Conservation (phyloP, 164 flowering plant species). For the Houttuynia cordata region DNA sequence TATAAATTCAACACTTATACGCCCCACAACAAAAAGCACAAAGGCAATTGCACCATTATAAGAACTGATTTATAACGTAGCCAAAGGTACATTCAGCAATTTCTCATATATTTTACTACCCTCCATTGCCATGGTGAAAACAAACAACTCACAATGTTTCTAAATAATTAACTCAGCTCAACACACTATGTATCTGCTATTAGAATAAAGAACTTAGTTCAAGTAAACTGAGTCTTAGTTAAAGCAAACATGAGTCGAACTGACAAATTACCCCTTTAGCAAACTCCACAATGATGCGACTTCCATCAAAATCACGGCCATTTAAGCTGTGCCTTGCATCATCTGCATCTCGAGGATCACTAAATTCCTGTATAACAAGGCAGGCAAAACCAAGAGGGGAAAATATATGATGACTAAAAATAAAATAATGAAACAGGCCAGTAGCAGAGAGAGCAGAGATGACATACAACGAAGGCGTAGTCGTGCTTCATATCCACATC, state of each 20-base stretch:
- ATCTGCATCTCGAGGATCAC: constrained; percentile 95
- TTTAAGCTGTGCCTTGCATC: constrained; percentile 52
- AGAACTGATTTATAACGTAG: no score
- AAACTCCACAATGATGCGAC: constrained; percentile 76
- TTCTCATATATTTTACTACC: no score
- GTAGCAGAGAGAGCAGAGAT: constrained; percentile 1
- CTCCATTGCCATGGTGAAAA: no score
- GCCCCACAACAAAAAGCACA: no score
- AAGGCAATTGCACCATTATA: no score
- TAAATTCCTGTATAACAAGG: constrained; percentile 47
- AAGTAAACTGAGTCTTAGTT: no score
- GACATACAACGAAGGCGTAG: constrained; percentile 90
- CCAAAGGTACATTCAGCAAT: no score
- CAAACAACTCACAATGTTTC: no score
- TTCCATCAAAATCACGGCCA: constrained; percentile 38
- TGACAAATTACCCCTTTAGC: constrained; percentile 63
- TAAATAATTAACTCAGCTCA: no score
- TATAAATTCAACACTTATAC: no score
- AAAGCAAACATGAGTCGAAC: background rate
- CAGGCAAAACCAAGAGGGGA: constrained; percentile 3
- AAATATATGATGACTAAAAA: background rate
- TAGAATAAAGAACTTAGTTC: no score
- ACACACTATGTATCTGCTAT: no score
- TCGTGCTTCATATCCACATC: constrained; percentile 99
- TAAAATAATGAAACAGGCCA: background rate